Evolutionary conservation across 83 land plant species (phyloP).

Genomic region (Picea engelmannii): DNA sequence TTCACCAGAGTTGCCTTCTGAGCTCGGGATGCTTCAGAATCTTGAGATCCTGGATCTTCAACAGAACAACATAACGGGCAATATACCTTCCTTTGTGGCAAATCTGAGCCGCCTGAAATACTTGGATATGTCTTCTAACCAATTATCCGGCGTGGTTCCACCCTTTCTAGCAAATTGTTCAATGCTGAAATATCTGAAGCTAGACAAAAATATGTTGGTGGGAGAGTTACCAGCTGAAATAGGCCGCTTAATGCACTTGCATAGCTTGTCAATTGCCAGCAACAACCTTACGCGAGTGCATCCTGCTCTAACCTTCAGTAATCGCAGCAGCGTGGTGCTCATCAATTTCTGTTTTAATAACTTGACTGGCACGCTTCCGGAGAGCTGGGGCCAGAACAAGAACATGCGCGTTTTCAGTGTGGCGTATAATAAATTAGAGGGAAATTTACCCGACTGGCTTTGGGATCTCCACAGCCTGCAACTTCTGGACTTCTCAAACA

Average conservation of each 20-base stretch:
- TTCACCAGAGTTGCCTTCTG: constrained; percentile 1
- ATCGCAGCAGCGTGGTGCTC: not conserved
- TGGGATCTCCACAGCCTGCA: not conserved
- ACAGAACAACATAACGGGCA: not conserved
- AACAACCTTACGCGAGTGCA: not conserved
- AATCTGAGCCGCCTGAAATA: not conserved
- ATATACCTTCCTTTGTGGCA: not conserved
- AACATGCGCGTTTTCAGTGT: not conserved
- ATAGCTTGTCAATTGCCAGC: not conserved
- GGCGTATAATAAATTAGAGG: not conserved
- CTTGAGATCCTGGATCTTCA: constrained; percentile 11
- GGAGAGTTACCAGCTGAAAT: not conserved
- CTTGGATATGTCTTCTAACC: not conserved
- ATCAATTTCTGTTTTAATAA: not conserved
- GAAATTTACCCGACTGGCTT: not conserved
- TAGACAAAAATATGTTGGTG: not conserved
- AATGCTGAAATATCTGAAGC: not conserved
- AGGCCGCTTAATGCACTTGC: not conserved
- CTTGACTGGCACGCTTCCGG: not conserved
- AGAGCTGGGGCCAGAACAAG: not conserved
- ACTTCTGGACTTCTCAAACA: constrained; percentile 49
- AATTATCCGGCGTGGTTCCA: constrained; percentile 7
- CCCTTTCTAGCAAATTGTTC: not conserved
- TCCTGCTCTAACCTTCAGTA: not conserved
- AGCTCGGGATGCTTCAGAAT: not conserved